A percentile compares a stretch with the other conserved stretches of the same genome.
Evolutionary conservation across 306 rosid genomes (phyloP).

Genomic region (Trichosanthes cucumerina): DNA sequence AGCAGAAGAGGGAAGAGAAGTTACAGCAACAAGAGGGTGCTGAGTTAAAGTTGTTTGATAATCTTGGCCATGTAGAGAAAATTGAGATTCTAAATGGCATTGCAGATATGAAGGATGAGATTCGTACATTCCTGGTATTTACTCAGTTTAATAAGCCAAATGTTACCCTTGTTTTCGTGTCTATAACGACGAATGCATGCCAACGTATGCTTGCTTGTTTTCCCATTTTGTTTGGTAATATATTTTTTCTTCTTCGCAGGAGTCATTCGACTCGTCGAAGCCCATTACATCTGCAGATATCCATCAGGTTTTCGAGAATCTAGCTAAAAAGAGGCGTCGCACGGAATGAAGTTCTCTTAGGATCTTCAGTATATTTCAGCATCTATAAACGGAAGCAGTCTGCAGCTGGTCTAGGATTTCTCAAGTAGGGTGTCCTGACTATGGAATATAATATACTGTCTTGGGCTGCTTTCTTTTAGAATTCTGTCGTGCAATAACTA

Average conservation of each 20-base stretch:
- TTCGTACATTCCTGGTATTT: slow-evolving; percentile 73
- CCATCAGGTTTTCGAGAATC: slow-evolving; percentile 74
- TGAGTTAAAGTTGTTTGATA: slow-evolving; percentile 50
- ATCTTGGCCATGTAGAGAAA: slow-evolving; percentile 86
- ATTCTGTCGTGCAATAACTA: background rate
- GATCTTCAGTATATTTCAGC: slow-evolving; percentile 2
- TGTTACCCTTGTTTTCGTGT: slow-evolving; percentile 4
- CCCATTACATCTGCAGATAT: slow-evolving; percentile 78
- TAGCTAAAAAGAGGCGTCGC: slow-evolving; percentile 87
- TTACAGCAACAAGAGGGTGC: slow-evolving; percentile 74
- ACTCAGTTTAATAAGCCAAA: background rate
- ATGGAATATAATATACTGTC: slow-evolving; percentile 12
- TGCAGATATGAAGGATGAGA: slow-evolving; percentile 87
- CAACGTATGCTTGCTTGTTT: background rate
- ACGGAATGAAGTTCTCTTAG: slow-evolving; percentile 31
- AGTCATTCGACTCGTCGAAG: slow-evolving; percentile 73
- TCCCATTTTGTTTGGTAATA: slow-evolving; percentile 8
- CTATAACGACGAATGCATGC: background rate
- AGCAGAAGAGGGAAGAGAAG: slow-evolving; percentile 74
- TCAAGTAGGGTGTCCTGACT: slow-evolving; percentile 15
- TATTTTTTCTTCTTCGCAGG: slow-evolving; percentile 38
- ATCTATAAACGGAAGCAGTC: slow-evolving; percentile 14
- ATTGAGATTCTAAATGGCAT: slow-evolving; percentile 88
- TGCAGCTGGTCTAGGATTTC: slow-evolving; percentile 11
- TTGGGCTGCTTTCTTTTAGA: slow-evolving; percentile 5